Evolutionary conservation across 2,329 filamentous ascomycete genomes (phyloP), one percentile per base, ranked within the genome.

Genomic region (Pseudocercospora musae): DNA sequence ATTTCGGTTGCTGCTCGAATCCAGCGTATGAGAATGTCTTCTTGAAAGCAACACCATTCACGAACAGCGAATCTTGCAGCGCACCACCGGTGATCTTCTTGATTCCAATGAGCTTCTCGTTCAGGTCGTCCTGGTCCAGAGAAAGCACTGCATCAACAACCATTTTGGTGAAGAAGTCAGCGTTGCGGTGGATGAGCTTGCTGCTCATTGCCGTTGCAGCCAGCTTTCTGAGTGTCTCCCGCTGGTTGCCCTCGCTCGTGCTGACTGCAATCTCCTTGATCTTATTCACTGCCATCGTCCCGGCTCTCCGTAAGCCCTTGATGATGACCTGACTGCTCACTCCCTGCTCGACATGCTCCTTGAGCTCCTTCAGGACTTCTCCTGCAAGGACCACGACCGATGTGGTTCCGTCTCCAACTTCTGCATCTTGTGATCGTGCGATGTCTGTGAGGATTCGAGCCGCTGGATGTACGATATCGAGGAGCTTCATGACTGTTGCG

Each of bases 11-110:
- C 81, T 99, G 95, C 81, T 99, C 95, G 80, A 99, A 99, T 75
- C 95, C 95, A 71, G 95, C 95, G 76, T 99, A 99, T 57, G 94
- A 93, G 79, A 99, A 99, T 4, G 95, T 99, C 87, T 99, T 99
- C 84, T 98, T 98, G 85, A 99, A 99, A 37, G 95, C 94, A 66
- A 99, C 95, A 75, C 95, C 95, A 77, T 98, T 95, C 75, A 99
- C 90, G 79, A 98, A 98, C 44, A 96, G 86, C 2, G 94, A 97
- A 67, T 98, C 95, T 73, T 96, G 95, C 31, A 99, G 86, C 40
- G 92, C 96, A 77, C 95, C 95, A 74, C 95, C 95, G 42, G 92
- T 94, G 66, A 99, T 93, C 82, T 97, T 98, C 85, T 99, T 99
- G 77, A 98, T 87, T 65, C 95, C 95, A 73, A 99, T 99, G 72